Evolutionary conservation across 805 yeast species (phyloP).

Genomic region (Zygosaccharomyces gambellarensis): DNA sequence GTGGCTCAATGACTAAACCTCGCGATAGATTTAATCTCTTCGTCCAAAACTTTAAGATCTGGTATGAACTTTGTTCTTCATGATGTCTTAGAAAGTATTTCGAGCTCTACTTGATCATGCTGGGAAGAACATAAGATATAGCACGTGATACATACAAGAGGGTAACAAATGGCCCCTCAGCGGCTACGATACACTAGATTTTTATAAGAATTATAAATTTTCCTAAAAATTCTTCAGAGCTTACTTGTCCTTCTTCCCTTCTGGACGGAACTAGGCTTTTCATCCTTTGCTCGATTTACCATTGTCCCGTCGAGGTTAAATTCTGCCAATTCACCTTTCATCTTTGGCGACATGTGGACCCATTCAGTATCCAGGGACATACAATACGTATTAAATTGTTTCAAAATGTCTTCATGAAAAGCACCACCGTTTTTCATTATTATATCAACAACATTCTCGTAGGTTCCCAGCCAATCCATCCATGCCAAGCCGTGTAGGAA

Average conservation of each 20-base stretch:
- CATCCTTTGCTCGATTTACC: background rate
- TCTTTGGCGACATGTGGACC: conserved; percentile 3
- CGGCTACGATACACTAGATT: too few species aligned
- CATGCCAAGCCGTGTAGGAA: conserved; percentile 56
- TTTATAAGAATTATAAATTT: too few species aligned
- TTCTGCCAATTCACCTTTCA: conserved; percentile 5
- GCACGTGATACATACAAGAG: too few species aligned
- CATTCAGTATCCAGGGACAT: conserved; percentile 9
- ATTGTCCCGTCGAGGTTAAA: background rate
- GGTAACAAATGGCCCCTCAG: too few species aligned
- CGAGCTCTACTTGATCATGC: too few species aligned
- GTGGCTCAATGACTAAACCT: background rate
- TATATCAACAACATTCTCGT: conserved; percentile 20
- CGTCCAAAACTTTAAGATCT: too few species aligned
- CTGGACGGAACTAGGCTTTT: background rate
- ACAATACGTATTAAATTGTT: conserved; percentile 10
- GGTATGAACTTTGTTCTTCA: too few species aligned
- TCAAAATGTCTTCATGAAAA: conserved; percentile 7
- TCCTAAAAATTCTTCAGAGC: background rate
- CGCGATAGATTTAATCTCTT: background rate
- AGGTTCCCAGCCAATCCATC: conserved; percentile 37
- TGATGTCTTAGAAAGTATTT: too few species aligned
- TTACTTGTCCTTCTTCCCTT: background rate
- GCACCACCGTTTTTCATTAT: conserved; percentile 8
- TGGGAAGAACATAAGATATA: too few species aligned